phyloP scores from a whole-genome alignment of 2,329 filamentous ascomycete species.

The Fulvia fulva region DNA sequence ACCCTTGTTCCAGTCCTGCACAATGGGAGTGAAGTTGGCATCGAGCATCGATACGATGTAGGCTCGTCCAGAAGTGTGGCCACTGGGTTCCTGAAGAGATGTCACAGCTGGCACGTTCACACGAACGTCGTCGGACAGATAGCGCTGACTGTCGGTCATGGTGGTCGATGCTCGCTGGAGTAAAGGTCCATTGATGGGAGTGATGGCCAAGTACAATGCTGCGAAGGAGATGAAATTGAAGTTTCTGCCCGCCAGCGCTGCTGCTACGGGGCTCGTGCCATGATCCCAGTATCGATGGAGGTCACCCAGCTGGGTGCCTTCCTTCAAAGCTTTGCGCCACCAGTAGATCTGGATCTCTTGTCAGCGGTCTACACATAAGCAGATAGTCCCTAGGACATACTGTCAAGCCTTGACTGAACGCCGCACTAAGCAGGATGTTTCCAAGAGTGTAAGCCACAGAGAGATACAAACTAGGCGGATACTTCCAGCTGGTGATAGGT shows the following conservation, averaged over 20 bases:
- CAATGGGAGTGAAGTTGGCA: conserved; percentile 7
- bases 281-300: conserved; percentile 15
- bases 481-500: conserved; percentile 14
- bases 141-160: conserved; percentile 7
- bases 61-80: conserved; percentile 12
- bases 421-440: conserved; percentile 14
- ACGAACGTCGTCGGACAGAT: conserved; percentile 6
- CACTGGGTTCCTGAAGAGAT: conserved; percentile 9
- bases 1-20: conserved; percentile 12
- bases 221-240: conserved; percentile 19
- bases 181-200: conserved; percentile 16
- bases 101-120: conserved; percentile 7
- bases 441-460: conserved; percentile 17
- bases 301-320: conserved; percentile 17
- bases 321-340: conserved; percentile 16
- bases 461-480: conserved; percentile 16
- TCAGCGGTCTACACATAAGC: background rate
- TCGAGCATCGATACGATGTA: conserved; percentile 12
- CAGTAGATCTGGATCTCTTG: conserved; percentile 11
- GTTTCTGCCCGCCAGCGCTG: conserved; percentile 10
- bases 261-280: conserved; percentile 15
- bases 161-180: conserved; percentile 15
- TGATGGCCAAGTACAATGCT: conserved; percentile 14
- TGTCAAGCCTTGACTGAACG: conserved; percentile 15
- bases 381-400: background rate